Percentiles rank a stretch among this genome's conserved stretches.
Evolutionary conservation across 2,329 filamentous ascomycete species (phyloP).

Genomic region (Aspergillus sp.): DNA sequence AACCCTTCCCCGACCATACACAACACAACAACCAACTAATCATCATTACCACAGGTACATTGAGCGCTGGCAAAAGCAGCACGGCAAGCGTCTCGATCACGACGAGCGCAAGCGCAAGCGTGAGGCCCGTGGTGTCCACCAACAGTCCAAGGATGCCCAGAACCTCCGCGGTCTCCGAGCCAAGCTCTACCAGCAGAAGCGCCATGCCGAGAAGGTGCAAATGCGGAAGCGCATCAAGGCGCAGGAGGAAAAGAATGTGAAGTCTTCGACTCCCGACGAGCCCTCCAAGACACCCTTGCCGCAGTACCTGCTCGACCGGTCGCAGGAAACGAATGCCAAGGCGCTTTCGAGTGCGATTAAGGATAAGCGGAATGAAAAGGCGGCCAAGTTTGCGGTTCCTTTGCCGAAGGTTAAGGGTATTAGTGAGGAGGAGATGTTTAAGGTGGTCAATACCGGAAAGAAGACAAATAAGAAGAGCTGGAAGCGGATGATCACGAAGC

Average conservation of each 20-base stretch:
- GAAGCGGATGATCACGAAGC: conserved; percentile 63
- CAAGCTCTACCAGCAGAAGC: conserved; percentile 88
- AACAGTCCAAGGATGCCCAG: conserved; percentile 81
- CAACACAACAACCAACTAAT: background rate
- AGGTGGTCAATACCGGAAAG: conserved; percentile 91
- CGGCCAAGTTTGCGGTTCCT: conserved; percentile 84
- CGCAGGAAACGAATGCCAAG: conserved; percentile 59
- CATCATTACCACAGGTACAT: conserved; percentile 45
- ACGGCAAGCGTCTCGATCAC: conserved; percentile 60
- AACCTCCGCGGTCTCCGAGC: conserved; percentile 84
- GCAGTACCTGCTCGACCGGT: conserved; percentile 87
- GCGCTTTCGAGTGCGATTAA: conserved; percentile 80
- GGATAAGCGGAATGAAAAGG: conserved; percentile 89
- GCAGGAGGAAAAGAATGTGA: conserved; percentile 93
- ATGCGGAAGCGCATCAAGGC: conserved; percentile 92
- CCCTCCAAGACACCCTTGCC: conserved; percentile 72
- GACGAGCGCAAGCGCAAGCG: conserved; percentile 86
- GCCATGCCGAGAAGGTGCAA: conserved; percentile 96
- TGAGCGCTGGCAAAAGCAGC: conserved; percentile 66
- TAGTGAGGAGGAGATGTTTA: conserved; percentile 95
- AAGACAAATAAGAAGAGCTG: conserved; percentile 78
- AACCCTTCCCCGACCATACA: background rate
- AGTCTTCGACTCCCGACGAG: conserved; percentile 68
- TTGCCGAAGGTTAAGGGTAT: conserved; percentile 92
- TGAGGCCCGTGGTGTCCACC: conserved; percentile 78